Percentiles rank a stretch among this genome's conserved stretches.
phyloP scores from a whole-genome alignment of 495 filamentous ascomycete genomes.

The Aspergillus incahuasiensis region DNA sequence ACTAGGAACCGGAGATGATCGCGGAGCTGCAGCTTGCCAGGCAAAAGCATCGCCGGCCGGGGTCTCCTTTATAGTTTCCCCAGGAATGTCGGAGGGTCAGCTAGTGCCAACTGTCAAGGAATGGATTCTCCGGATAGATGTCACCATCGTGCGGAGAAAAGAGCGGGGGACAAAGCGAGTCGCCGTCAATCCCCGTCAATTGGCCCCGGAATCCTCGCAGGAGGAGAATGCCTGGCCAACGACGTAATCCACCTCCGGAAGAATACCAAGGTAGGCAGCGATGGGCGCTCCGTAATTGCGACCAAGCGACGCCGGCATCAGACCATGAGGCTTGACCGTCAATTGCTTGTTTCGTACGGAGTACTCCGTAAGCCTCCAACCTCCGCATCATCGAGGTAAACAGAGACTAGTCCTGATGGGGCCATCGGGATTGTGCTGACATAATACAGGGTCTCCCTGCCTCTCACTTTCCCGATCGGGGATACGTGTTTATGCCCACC shows the following conservation, averaged over 20 bases:
- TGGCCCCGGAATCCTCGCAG: background rate
- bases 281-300: background rate
- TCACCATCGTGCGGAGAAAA: constrained; percentile 20
- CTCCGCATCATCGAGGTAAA: background rate
- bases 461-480: constrained; percentile 28
- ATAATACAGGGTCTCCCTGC: background rate
- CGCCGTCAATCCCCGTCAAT: background rate
- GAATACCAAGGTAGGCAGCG: background rate
- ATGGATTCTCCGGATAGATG: background rate
- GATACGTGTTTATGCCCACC: constrained; percentile 33
- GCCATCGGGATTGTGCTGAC: too few species aligned
- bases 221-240: background rate
- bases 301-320: background rate
- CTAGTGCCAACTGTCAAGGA: background rate
- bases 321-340: background rate
- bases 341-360: background rate
- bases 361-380: background rate
- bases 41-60: constrained; percentile 12
- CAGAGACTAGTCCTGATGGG: background rate
- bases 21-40: constrained; percentile 16
- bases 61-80: background rate
- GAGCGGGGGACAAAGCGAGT: constrained; percentile 1
- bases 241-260: background rate
- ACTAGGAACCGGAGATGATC: constrained; percentile 29
- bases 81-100: background rate